Base-by-base conservation (phyloP, 2,329 filamentous ascomycete genomes). In the Microcyclospora pomicola region DNA sequence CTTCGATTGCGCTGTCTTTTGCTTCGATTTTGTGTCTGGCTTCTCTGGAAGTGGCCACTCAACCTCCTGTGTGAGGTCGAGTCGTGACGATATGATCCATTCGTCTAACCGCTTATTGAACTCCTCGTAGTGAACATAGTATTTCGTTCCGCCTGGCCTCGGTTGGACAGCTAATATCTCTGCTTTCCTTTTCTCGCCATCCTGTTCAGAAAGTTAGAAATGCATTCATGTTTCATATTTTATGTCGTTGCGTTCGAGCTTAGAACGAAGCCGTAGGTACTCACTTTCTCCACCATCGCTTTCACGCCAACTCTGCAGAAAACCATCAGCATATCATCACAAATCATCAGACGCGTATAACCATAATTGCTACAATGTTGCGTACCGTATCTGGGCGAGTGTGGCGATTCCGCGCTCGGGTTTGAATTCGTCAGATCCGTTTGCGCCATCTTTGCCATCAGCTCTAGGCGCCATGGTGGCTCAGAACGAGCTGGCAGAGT, bases 71-170 rank as follows among this genome's bases (percentile, higher is more conserved):
- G 73, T 69, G 41, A 98, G 79, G 58, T 96, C 85, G 48, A 98
- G 84, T 28, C 91, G 75, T 28, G 75, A 70, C 24, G 81, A 73
- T 2, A 82, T 71, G 9, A 98, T 79, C 91, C 91, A 98, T 68
- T 98, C 91, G 50, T 79, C 74, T 27, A 79, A 65, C 67, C 76
- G 75, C 52, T 96, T 96, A 65, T 96, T 96, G 73, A 95, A 96
- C 54, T 93, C 92, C 56, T 94, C 85, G 59, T 95, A 96, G 60
- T 96, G 93, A 53, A 93, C 92, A 61, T 95, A 95, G 56, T 88
- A 95, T 39, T 83, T 82, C 30, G 84, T 80, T 12, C 82, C 80
- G 53, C 84, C 88, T 61, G 92, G 92, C 15, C 83, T 82, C 42
- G 87, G 83, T 55, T 83, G 80, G 50, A 96, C 92, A 42, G 85